These are phyloP conservation scores for Elongisporangium prolatum DNA, from an alignment of 352 stramenopile genomes.

Conservation along the genomic window DNA sequence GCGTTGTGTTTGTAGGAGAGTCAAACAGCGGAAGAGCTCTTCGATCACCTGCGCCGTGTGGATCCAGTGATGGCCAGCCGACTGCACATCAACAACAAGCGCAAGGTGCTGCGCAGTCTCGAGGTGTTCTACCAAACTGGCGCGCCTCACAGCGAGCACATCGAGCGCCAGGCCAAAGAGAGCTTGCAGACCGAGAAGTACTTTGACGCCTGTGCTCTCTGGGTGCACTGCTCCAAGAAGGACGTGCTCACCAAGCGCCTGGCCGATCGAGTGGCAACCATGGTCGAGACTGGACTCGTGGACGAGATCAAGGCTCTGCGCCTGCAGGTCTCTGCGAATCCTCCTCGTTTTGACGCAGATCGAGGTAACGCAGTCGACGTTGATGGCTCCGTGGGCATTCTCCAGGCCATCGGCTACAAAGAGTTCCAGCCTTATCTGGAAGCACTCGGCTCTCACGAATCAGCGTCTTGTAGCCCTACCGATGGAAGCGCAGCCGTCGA, in stretches of 20 bases:
- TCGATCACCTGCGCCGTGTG: conserved; percentile 49
- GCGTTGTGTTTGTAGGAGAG: conserved; percentile 8
- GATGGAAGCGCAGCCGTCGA: conserved; percentile 1
- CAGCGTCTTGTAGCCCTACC: neutral
- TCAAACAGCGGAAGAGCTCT: conserved; percentile 53
- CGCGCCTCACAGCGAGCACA: conserved; percentile 61
- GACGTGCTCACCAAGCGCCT: conserved; percentile 59
- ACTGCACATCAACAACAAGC: conserved; percentile 84
- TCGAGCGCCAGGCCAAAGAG: conserved; percentile 48
- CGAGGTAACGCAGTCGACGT: conserved; percentile 18
- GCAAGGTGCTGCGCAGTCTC: conserved; percentile 82
- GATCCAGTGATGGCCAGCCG: conserved; percentile 80
- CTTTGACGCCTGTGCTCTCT: conserved; percentile 82
- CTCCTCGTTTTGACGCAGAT: conserved; percentile 22
- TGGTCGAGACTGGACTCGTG: conserved; percentile 73
- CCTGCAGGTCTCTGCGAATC: conserved; percentile 37
- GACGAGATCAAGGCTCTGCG: conserved; percentile 71
- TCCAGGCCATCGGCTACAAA: conserved; percentile 90
- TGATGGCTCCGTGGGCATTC: conserved; percentile 64
- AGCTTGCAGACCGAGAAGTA: conserved; percentile 45
- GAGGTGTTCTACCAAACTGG: conserved; percentile 84
- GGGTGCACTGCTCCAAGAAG: conserved; percentile 69
- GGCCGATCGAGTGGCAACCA: conserved; percentile 65
- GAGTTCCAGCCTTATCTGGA: conserved; percentile 86
- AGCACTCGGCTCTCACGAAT: conserved; percentile 34